A percentile compares a stretch with the other conserved stretches of the same genome.
phyloP scores from a whole-genome alignment of 768 basidiomycete species.

The Flagelloscypha sp. region DNA sequence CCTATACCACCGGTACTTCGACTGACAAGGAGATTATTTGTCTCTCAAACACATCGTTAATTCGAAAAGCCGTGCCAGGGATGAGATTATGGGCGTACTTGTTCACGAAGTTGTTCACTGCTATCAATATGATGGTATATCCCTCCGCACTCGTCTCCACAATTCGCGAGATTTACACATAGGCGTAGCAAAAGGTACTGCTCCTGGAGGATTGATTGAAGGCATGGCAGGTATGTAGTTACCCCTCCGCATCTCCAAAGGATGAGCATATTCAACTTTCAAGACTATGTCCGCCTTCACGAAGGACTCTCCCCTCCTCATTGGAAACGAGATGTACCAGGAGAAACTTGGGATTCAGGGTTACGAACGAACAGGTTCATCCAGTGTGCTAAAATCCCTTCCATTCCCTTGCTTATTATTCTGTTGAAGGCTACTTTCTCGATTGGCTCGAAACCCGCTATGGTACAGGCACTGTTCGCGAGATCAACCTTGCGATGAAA shows the following conservation, averaged over 20 bases:
- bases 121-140: constrained; percentile 66
- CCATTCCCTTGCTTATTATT: too few relatives aligned
- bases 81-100: constrained; percentile 67
- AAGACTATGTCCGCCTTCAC: constrained; percentile 66
- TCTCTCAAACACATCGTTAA: constrained; percentile 56
- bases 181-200: constrained; percentile 47
- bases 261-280: not conserved
- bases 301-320: constrained; percentile 58
- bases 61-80: constrained; percentile 29
- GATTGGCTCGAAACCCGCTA: constrained; percentile 44
- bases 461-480: constrained; percentile 44
- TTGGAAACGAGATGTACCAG: constrained; percentile 44
- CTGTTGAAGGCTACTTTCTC: constrained; percentile 41
- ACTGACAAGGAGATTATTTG: constrained; percentile 64
- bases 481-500: constrained; percentile 49
- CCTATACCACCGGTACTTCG: constrained; percentile 52
- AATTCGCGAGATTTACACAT: too few relatives aligned
- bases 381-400: too few relatives aligned
- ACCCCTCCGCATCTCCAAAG: not conserved
- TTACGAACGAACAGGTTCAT: constrained; percentile 66
- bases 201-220: constrained; percentile 67
- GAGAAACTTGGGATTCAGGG: constrained; percentile 63
- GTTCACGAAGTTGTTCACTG: constrained; percentile 75
- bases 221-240: constrained; percentile 61
- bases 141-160: too few relatives aligned